Conservation (phyloP, 2,329 filamentous ascomycete genomes). For the Fusarium cicatricum region DNA sequence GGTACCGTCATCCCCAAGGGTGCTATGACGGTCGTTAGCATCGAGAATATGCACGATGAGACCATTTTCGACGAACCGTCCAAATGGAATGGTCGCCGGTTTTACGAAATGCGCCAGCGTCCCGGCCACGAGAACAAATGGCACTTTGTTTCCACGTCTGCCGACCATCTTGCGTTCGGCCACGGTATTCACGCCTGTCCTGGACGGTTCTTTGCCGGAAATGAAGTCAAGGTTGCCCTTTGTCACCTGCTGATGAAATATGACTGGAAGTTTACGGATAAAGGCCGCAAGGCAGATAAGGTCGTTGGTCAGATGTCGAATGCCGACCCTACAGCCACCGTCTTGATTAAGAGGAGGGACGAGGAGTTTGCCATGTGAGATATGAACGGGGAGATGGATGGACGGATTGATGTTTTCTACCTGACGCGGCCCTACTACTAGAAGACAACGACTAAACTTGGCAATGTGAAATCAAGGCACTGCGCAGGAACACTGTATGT, state of each 20-base stretch:
- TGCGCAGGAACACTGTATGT: too few species aligned
- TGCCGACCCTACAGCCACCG: too few species aligned
- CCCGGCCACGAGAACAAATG: constrained; percentile 38
- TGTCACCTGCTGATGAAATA: constrained; percentile 59
- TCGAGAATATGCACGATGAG: background rate
- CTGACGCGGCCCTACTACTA: too few species aligned
- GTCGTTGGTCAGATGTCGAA: too few species aligned
- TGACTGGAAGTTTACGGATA: constrained; percentile 44
- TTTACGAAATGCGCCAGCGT: constrained; percentile 50
- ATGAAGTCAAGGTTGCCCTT: constrained; percentile 61
- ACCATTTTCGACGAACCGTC: constrained; percentile 10
- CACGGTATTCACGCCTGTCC: constrained; percentile 63
- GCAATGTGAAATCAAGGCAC: too few species aligned
- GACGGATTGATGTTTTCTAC: too few species aligned
- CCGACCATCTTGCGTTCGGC: constrained; percentile 60
- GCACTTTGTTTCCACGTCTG: constrained; percentile 59
- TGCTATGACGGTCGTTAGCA: background rate
- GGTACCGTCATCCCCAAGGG: constrained; percentile 13
- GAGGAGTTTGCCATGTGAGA: too few species aligned
- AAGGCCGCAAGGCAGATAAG: too few species aligned
- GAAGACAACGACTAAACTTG: too few species aligned
- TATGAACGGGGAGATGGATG: too few species aligned
- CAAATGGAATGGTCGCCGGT: constrained; percentile 57
- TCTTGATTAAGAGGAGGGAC: too few species aligned
- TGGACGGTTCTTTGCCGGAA: constrained; percentile 62